Percentiles rank a stretch among this genome's conserved stretches.
phyloP scores from a whole-genome alignment of 2,329 filamentous ascomycete genomes.

The Orbilia javanica region DNA sequence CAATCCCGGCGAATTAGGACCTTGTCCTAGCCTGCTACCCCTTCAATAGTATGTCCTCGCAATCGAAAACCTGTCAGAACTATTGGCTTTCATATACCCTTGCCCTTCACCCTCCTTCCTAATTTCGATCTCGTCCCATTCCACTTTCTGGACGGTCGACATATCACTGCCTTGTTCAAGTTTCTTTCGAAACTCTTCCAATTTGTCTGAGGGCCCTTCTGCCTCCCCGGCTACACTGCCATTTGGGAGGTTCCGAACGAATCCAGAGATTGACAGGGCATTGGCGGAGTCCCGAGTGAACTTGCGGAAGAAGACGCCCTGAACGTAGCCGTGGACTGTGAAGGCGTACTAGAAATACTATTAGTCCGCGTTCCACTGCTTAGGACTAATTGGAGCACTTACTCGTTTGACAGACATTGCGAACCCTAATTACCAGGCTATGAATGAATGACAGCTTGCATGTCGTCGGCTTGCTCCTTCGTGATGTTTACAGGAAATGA shows the following conservation, averaged over 20 bases:
- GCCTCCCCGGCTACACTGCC: slow-evolving; percentile 45
- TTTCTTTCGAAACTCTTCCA: slow-evolving; percentile 39
- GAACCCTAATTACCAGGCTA: neutral
- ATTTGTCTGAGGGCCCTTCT: slow-evolving; percentile 21
- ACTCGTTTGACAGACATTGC: slow-evolving; percentile 32
- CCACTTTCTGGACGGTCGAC: slow-evolving; percentile 38
- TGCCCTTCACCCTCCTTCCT: slow-evolving; percentile 45
- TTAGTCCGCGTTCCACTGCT: neutral
- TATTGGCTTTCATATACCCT: slow-evolving; percentile 22
- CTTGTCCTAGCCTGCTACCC: neutral
- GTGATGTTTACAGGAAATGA: slow-evolving; percentile 8
- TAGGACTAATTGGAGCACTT: neutral
- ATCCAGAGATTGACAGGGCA: slow-evolving; percentile 37
- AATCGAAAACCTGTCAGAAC: slow-evolving; percentile 27
- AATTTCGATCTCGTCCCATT: slow-evolving; percentile 40
- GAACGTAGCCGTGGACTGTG: slow-evolving; percentile 53
- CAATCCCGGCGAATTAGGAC: neutral
- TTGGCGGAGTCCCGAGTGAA: slow-evolving; percentile 34
- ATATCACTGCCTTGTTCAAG: slow-evolving; percentile 23
- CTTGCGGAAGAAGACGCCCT: slow-evolving; percentile 56
- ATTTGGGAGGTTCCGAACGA: slow-evolving; percentile 23
- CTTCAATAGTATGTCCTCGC: neutral
- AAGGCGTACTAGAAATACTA: slow-evolving; percentile 37
- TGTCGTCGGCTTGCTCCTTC: neutral
- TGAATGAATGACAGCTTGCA: neutral